Evolutionary conservation across 306 rosid species (phyloP), one percentile per base, ranked within the genome.

Genomic region (Carpinus viminea): DNA sequence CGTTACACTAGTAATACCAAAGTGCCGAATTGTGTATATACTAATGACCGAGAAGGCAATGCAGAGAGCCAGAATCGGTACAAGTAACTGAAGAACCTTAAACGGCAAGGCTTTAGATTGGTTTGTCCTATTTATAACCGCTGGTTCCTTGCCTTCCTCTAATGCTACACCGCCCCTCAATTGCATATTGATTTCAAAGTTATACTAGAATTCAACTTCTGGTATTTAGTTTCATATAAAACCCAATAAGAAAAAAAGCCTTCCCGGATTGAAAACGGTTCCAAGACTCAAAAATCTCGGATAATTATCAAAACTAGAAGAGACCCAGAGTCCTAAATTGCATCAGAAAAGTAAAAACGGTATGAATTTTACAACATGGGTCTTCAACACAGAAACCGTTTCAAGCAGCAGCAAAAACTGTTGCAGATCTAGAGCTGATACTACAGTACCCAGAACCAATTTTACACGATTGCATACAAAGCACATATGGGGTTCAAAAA

Each of bases 61-160:
- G 64, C 93, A 93, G 0, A 90, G 76, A 75, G 86, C 85, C 70
- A 96, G 46, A 83, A 96, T 89, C 87, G 88, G 48, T 21, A 89
- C 84, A 79, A 96, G 81, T 21, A 90, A 55, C 86, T 85, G 82
- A 75, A 96, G 80, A 43, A 90, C 56, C 74, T 93, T 75, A 2
- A 88, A n/a, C 3, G 98, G 92, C 89, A 91, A 78, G 12, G 93
- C 87, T 85, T 88, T 93, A 10, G 85, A 56, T 62, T 84, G 94
- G 74, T 68, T 85, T 36, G 81, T 53, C 77, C 97, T 79, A 83
- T 18, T 79, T n/a, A 24, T 47, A 47, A 54, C 71, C 75, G 52
- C 82, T 5, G 76, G 84, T 65, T 90, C 93, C 74, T 89, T 90
- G 65, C 96, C 97, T 85, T 93, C 98, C 85, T 96, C 99, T 59